Conservation (phyloP, 2,329 filamentous ascomycete genomes). For the Phyllosticta capitalensis region DNA sequence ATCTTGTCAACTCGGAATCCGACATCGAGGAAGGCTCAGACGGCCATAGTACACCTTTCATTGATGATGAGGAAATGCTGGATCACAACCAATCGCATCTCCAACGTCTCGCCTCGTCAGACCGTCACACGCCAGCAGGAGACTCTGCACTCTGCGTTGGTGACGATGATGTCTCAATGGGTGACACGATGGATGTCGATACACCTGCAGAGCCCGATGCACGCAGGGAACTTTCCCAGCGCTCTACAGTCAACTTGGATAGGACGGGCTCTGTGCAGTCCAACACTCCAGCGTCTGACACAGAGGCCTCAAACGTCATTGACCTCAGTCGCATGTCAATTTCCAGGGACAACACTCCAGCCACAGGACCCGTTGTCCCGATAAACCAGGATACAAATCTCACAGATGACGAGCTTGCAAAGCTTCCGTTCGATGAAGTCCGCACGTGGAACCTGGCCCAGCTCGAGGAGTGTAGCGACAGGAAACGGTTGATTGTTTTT, state of each 20-base stretch:
- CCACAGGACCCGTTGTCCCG: background rate
- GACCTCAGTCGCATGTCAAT: background rate
- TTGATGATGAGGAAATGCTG: slow-evolving; percentile 24
- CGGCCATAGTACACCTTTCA: slow-evolving; percentile 37
- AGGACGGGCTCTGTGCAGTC: no score
- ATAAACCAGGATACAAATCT: background rate
- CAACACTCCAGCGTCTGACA: no score
- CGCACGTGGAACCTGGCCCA: slow-evolving; percentile 24
- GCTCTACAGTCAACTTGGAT: no score
- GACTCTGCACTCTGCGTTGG: background rate
- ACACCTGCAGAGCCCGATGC: background rate
- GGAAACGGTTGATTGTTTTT: slow-evolving; percentile 37
- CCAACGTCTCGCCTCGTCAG: background rate
- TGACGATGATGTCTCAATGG: background rate
- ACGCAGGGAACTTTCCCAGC: background rate
- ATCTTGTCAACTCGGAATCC: slow-evolving; percentile 31
- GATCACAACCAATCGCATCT: no score
- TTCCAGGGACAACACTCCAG: background rate
- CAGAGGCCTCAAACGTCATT: no score
- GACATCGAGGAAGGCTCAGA: slow-evolving; percentile 29
- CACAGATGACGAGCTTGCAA: slow-evolving; percentile 9
- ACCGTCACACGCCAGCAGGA: background rate
- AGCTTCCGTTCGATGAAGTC: slow-evolving; percentile 19
- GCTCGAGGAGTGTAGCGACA: slow-evolving; percentile 31
- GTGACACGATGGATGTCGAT: background rate